Evolutionary conservation across 495 filamentous ascomycete species (phyloP), one percentile per base, ranked within the genome.

Genomic region (Talaromyces nanjingensis): DNA sequence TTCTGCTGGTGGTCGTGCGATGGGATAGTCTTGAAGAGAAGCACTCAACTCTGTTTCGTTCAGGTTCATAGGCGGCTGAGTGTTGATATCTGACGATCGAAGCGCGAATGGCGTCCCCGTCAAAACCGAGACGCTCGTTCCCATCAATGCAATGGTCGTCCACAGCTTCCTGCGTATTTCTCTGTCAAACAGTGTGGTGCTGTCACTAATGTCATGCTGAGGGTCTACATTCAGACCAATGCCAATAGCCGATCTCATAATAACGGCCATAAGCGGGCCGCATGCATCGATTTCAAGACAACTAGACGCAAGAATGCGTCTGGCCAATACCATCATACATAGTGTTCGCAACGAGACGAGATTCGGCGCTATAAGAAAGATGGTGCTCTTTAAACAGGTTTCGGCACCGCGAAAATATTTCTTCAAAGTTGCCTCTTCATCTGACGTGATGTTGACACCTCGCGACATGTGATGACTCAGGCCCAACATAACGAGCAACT

Each of bases 331-430:
- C 60, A 62, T 62, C 60, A 62, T 62, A 34, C 42, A 31, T 3
- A 62, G 60, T 11, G 60, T 34, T 8, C 60, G 60, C 20, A 62
- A 62, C 14, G 60, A 62, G n/a, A 42, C 52, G 45, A 54, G 22
- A 20, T 39, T 53, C 8, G 60, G 60, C 16, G 27, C 11, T 7
- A 62, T 18, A 6, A 62, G 45, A 16, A 53, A 62, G 4, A 20
- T 27, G 16, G 60, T 62, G 45, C n/a, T 62, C 29, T 54, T 62
- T 11, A 62, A 27, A 37, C 60, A 62, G 18, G 45, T 62, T 34
- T 54, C 60, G n/a, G 60, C 60, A 8, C 60, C 60, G 22, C 29
- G 42, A 33, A 62, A 53, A 25, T 62, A 62, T n/a, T 62, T 31
- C 18, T 31, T 49, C 29, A 53, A 20, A 2, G 45, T 33, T 22